phyloP scores from a whole-genome alignment of 2,329 filamentous ascomycete genomes.

The Sphaerulina vaccinii region DNA sequence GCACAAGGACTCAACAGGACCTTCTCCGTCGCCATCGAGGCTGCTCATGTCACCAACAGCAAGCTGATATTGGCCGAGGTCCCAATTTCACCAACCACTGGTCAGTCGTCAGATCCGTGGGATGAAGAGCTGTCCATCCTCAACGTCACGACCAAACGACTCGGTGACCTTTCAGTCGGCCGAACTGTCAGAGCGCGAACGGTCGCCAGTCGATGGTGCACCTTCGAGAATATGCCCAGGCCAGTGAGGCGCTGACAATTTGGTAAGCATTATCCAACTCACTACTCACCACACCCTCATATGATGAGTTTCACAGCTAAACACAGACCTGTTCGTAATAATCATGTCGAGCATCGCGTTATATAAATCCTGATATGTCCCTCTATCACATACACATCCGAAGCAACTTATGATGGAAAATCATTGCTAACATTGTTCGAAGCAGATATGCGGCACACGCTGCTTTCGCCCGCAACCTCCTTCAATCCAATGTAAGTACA shows the following conservation, averaged over 20 bases:
- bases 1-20: constrained; percentile 68
- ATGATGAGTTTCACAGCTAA: constrained; percentile 30
- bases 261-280: constrained; percentile 1
- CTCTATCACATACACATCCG: background rate
- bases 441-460: background rate
- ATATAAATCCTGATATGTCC: constrained; percentile 7
- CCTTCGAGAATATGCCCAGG: constrained; percentile 27
- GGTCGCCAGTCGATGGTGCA: constrained; percentile 49
- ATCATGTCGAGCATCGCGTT: constrained; percentile 27
- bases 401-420: background rate
- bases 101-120: constrained; percentile 38
- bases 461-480: background rate
- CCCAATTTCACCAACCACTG: background rate
- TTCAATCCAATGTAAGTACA: background rate
- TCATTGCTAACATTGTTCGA: background rate
- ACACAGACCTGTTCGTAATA: constrained; percentile 37
- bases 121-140: constrained; percentile 49
- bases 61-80: constrained; percentile 44
- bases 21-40: constrained; percentile 62
- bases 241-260: background rate
- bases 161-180: constrained; percentile 44
- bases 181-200: constrained; percentile 45
- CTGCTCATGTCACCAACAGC: constrained; percentile 45
- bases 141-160: constrained; percentile 47
- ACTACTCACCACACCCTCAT: constrained; percentile 4